Evolutionary conservation across 768 basidiomycete genomes (phyloP).

Genomic region (Daedaleopsis nitida): DNA sequence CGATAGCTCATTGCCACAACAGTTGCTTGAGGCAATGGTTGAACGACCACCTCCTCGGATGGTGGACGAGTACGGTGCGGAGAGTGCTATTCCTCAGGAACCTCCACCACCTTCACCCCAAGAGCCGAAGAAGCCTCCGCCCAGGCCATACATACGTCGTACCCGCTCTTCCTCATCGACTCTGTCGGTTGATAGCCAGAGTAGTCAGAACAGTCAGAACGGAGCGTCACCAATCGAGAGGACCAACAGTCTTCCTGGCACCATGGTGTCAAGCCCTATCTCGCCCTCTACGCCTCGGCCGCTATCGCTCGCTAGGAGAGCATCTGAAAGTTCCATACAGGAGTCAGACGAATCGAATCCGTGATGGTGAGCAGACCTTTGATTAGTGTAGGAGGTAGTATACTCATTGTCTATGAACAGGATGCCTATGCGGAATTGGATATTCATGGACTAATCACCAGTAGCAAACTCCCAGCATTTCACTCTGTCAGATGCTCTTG

Average conservation of each 20-base stretch:
- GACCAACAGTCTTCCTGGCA: slow-evolving; percentile 6
- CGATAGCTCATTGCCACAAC: not conserved
- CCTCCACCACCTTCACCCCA: slow-evolving; percentile 10
- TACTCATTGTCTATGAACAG: not conserved
- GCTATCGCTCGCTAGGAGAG: slow-evolving; percentile 17
- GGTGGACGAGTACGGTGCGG: slow-evolving; percentile 48
- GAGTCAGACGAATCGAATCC: slow-evolving; percentile 10
- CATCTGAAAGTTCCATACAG: slow-evolving; percentile 17
- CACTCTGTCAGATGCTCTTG: slow-evolving; percentile 10
- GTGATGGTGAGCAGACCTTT: not conserved
- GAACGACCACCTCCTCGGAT: slow-evolving; percentile 82
- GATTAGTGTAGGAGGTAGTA: not conserved
- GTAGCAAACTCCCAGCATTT: not conserved
- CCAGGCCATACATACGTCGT: slow-evolving; percentile 64
- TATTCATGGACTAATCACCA: not conserved
- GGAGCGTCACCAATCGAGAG: slow-evolving; percentile 10
- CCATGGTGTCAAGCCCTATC: slow-evolving; percentile 10
- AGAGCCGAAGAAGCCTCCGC: slow-evolving; percentile 44
- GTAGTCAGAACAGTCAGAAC: not conserved
- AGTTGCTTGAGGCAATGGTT: slow-evolving; percentile 86
- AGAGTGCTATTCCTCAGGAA: slow-evolving; percentile 20
- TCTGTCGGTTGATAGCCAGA: slow-evolving; percentile 9
- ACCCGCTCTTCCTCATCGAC: slow-evolving; percentile 47
- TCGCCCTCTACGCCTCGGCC: slow-evolving; percentile 10
- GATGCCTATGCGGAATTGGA: not conserved